These are phyloP conservation scores for Trypanosoma vivax DNA, from an alignment of 208 protist species.

Conservation along the genomic window DNA sequence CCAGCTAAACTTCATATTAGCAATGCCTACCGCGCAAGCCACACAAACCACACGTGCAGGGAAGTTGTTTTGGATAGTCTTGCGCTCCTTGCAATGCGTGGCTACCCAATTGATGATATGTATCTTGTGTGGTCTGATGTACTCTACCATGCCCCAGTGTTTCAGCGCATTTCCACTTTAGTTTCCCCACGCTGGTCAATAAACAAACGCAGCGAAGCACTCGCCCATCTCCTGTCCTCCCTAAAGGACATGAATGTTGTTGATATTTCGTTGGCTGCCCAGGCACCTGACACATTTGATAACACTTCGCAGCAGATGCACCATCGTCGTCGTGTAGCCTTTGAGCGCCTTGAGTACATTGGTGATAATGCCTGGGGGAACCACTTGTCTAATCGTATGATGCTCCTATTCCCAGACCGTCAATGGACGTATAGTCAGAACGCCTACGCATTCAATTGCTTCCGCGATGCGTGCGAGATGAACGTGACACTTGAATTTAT, in stretches of 20 bases:
- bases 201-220: slow-evolving; percentile 35
- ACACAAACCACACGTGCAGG: slow-evolving; percentile 52
- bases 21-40: slow-evolving; percentile 22
- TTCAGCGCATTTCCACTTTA: slow-evolving; percentile 43
- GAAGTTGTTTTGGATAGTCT: slow-evolving; percentile 64
- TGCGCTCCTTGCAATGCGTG: slow-evolving; percentile 50
- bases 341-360: slow-evolving; percentile 83
- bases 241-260: slow-evolving; percentile 44
- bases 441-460: slow-evolving; percentile 42
- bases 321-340: slow-evolving; percentile 61
- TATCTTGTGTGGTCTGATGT: slow-evolving; percentile 52
- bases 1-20: slow-evolving; percentile 37
- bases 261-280: slow-evolving; percentile 40
- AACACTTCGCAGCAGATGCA: slow-evolving; percentile 12
- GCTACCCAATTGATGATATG: slow-evolving; percentile 71
- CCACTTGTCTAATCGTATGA: slow-evolving; percentile 54
- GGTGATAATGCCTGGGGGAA: slow-evolving; percentile 74
- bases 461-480: slow-evolving; percentile 75
- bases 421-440: slow-evolving; percentile 74
- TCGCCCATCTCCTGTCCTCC: slow-evolving; percentile 29
- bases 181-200: slow-evolving; percentile 35
- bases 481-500: slow-evolving; percentile 74
- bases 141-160: slow-evolving; percentile 36
- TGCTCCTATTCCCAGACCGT: slow-evolving; percentile 66
- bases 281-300: slow-evolving; percentile 12